phyloP scores from a whole-genome alignment of 352 stramenopile genomes.

The Globisporangium sylvaticum region DNA sequence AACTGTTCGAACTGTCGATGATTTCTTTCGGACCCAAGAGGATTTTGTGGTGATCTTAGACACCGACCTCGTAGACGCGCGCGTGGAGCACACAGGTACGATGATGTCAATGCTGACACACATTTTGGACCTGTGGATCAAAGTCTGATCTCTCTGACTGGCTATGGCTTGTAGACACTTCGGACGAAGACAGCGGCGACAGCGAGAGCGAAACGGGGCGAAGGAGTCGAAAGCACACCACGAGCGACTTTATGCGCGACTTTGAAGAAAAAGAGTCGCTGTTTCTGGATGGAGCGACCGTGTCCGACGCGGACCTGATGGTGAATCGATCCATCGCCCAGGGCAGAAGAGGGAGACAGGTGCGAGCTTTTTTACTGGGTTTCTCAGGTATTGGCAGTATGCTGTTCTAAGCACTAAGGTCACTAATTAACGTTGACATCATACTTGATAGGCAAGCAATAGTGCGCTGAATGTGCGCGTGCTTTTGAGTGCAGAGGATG shows the following conservation, averaged over 20 bases:
- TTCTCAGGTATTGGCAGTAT: background rate
- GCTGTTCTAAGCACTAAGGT: background rate
- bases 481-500: slow-evolving; percentile 59
- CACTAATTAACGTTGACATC: background rate
- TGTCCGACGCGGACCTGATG: slow-evolving; percentile 15
- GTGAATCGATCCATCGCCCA: background rate
- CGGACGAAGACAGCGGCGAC: slow-evolving; percentile 49
- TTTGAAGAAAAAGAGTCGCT: slow-evolving; percentile 67
- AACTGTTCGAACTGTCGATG: slow-evolving; percentile 38
- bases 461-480: slow-evolving; percentile 39
- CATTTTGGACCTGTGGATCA: background rate
- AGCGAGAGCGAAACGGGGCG: slow-evolving; percentile 29
- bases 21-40: slow-evolving; percentile 56
- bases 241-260: slow-evolving; percentile 76
- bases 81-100: slow-evolving; percentile 20
- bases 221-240: slow-evolving; percentile 63
- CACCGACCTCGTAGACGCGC: slow-evolving; percentile 13
- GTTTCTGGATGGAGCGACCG: slow-evolving; percentile 23
- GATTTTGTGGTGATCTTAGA: slow-evolving; percentile 29
- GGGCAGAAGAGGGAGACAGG: slow-evolving; percentile 10
- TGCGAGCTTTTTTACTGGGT: background rate
- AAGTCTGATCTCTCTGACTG: background rate
- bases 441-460: slow-evolving; percentile 3
- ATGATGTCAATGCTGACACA: background rate
- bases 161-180: slow-evolving; percentile 7